Conservation (phyloP, 1,139 yeast genomes). For the Geotrichum histeridarum region DNA sequence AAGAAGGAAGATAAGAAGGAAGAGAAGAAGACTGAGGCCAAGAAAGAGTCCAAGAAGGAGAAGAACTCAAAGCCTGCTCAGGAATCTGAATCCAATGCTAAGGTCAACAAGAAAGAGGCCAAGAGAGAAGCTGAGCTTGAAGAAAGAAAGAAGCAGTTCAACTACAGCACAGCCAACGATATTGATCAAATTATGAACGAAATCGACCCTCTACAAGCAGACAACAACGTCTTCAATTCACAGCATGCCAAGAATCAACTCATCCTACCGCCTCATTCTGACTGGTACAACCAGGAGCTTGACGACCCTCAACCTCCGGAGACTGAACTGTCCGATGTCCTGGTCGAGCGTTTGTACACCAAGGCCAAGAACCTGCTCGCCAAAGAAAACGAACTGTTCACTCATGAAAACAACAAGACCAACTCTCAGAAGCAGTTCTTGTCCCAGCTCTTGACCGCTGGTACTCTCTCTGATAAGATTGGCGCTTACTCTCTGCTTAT, state of each 20-base stretch:
- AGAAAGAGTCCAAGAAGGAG: constrained; percentile 20
- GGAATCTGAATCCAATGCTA: constrained; percentile 17
- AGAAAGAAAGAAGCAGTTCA: constrained; percentile 42
- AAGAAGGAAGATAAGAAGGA: constrained; percentile 25
- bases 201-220: constrained; percentile 8
- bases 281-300: constrained; percentile 64
- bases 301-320: constrained; percentile 38
- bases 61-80: constrained; percentile 2
- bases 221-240: constrained; percentile 13
- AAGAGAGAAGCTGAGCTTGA: constrained; percentile 28
- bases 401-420: constrained; percentile 72
- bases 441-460: constrained; percentile 81
- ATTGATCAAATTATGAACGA: constrained; percentile 16
- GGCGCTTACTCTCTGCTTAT: constrained; percentile 87
- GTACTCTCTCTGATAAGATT: constrained; percentile 93
- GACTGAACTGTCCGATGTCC: constrained; percentile 45
- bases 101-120: constrained; percentile 20
- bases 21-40: constrained; percentile 25
- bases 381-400: constrained; percentile 65
- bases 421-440: constrained; percentile 84
- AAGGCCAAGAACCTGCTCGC: constrained; percentile 65
- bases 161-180: constrained; percentile 30
- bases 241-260: constrained; percentile 42
- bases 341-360: constrained; percentile 54
- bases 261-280: constrained; percentile 57